Conservation (phyloP, 2,329 filamentous ascomycete genomes). For the Aspergillus alliaceus region DNA sequence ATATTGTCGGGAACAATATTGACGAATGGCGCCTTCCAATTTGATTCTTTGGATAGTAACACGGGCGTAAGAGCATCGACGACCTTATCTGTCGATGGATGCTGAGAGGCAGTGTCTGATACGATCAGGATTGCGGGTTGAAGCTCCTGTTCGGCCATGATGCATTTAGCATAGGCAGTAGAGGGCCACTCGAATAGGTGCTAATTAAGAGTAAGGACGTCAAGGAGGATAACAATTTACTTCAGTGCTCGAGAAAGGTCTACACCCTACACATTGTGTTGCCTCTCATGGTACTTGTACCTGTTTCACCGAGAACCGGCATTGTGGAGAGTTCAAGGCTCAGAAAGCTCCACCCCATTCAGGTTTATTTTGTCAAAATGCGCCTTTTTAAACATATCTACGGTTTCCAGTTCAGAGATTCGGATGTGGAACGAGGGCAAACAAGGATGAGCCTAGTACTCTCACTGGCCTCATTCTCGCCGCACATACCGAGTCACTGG, state of each 20-base stretch:
- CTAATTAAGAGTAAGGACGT: no score
- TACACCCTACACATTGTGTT: background rate
- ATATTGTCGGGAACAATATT: slow-evolving; percentile 79
- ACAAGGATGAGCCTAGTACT: background rate
- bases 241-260: background rate
- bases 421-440: background rate
- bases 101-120: slow-evolving; percentile 82
- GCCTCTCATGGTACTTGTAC: background rate
- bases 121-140: slow-evolving; percentile 79
- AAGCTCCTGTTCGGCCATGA: slow-evolving; percentile 46
- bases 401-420: background rate
- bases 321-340: background rate
- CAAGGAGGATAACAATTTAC: no score
- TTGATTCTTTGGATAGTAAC: slow-evolving; percentile 65
- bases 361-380: background rate
- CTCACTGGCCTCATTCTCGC: background rate
- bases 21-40: slow-evolving; percentile 69
- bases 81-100: slow-evolving; percentile 77
- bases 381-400: background rate
- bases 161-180: background rate
- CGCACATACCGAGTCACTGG: background rate
- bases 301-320: background rate
- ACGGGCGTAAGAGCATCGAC: slow-evolving; percentile 66
- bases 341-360: background rate
- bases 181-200: no score